Conservation (phyloP, 2,329 filamentous ascomycete species). For the Fusarium heterosporum region DNA sequence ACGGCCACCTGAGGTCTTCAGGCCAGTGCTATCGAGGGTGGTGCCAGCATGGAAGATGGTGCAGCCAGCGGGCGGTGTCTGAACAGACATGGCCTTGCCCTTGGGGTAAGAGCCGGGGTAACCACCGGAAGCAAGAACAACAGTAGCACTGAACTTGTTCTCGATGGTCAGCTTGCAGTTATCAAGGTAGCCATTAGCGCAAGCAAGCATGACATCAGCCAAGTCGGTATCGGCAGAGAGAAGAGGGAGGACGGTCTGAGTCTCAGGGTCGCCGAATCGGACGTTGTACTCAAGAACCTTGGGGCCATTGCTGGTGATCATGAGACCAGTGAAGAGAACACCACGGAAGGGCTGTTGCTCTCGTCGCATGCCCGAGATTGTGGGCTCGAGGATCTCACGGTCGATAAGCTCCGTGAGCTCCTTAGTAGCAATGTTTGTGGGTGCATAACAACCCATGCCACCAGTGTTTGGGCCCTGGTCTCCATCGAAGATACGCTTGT, state of each 20-base stretch:
- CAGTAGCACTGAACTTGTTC: constrained; percentile 82
- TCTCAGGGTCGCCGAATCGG: constrained; percentile 89
- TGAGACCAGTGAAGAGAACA: constrained; percentile 88
- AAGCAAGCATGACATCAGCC: constrained; percentile 86
- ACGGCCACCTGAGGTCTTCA: constrained; percentile 85
- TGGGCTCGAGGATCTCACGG: constrained; percentile 85
- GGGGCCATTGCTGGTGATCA: constrained; percentile 85
- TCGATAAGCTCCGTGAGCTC: constrained; percentile 84
- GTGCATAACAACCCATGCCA: constrained; percentile 97
- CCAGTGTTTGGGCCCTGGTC: constrained; percentile 94
- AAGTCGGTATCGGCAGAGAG: constrained; percentile 82
- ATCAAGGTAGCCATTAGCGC: constrained; percentile 78
- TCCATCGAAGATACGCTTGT: constrained; percentile 93
- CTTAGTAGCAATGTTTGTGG: constrained; percentile 82
- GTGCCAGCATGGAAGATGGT: constrained; percentile 97
- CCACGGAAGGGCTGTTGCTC: constrained; percentile 81
- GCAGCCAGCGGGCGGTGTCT: constrained; percentile 56
- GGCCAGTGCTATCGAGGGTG: constrained; percentile 67
- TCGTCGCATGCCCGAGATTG: constrained; percentile 85
- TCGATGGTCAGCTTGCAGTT: constrained; percentile 76
- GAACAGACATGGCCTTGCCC: constrained; percentile 71
- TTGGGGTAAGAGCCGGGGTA: constrained; percentile 91
- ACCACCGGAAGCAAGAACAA: constrained; percentile 92
- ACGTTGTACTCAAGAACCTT: constrained; percentile 92
- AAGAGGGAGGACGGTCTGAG: constrained; percentile 82